Conservation (phyloP, 768 basidiomycete genomes). For the Termitomyces sp. region DNA sequence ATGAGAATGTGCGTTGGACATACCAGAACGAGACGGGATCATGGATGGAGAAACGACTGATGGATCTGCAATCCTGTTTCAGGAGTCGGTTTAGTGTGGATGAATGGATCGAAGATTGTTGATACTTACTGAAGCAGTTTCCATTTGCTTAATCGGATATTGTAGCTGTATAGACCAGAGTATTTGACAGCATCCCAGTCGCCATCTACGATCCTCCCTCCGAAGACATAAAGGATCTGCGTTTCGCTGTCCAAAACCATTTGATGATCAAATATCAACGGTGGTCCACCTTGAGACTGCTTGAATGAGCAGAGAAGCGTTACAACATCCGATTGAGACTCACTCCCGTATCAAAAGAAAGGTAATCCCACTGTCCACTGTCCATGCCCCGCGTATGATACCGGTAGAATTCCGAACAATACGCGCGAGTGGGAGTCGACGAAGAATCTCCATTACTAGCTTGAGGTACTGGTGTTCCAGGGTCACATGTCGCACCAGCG, state of each 20-base stretch:
- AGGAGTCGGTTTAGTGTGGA: not conserved
- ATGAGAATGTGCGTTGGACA: slow-evolving; percentile 6
- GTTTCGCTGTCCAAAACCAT: slow-evolving; percentile 72
- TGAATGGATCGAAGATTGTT: not conserved
- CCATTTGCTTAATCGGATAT: slow-evolving; percentile 65
- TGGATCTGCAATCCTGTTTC: slow-evolving; percentile 21
- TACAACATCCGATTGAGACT: slow-evolving; percentile 16
- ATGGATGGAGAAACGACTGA: slow-evolving; percentile 29
- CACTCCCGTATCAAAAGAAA: slow-evolving; percentile 67
- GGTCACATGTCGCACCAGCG: slow-evolving; percentile 22
- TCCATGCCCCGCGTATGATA: slow-evolving; percentile 65
- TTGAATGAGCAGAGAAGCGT: slow-evolving; percentile 2
- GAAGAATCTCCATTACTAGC: slow-evolving; percentile 10
- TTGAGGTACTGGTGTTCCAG: slow-evolving; percentile 9
- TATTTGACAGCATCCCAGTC: slow-evolving; percentile 59
- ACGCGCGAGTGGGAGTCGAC: slow-evolving; percentile 22
- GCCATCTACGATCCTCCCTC: slow-evolving; percentile 69
- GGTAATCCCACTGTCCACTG: slow-evolving; percentile 67
- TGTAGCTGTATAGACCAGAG: slow-evolving; percentile 73
- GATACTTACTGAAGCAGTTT: slow-evolving; percentile 57
- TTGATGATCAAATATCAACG: slow-evolving; percentile 76
- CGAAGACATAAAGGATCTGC: slow-evolving; percentile 73
- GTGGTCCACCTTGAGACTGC: slow-evolving; percentile 65
- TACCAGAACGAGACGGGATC: slow-evolving; percentile 64
- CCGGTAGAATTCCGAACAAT: slow-evolving; percentile 70